A percentile compares a stretch with the other conserved stretches of the same genome.
Evolutionary conservation across 2,329 filamentous ascomycete genomes (phyloP).

Genomic region (Aspergillus udagawae): DNA sequence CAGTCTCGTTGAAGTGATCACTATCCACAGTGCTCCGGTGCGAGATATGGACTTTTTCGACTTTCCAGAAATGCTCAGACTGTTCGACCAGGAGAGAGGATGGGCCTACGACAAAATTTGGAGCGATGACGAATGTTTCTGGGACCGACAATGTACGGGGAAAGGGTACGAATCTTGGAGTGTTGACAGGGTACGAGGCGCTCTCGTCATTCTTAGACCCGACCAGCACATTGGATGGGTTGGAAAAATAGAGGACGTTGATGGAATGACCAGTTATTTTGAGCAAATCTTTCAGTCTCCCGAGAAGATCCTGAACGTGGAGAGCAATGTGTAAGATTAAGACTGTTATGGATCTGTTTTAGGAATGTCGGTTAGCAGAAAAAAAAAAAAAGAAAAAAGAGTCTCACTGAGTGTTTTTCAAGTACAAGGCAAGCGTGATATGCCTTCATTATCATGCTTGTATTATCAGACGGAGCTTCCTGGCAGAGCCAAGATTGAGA

Average conservation of each 20-base stretch:
- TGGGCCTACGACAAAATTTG: constrained; percentile 58
- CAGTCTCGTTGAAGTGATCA: constrained; percentile 56
- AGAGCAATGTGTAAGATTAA: not conserved
- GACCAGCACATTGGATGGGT: constrained; percentile 29
- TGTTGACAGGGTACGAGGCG: constrained; percentile 19
- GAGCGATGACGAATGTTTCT: constrained; percentile 44
- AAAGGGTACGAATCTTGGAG: constrained; percentile 25
- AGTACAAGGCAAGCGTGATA: not conserved
- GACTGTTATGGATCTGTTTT: not conserved
- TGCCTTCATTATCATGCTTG: too few relatives aligned
- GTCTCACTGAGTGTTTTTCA: not conserved
- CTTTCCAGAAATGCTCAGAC: constrained; percentile 47
- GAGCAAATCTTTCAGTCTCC: constrained; percentile 15
- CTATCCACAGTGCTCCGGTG: constrained; percentile 55
- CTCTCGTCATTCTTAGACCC: constrained; percentile 19
- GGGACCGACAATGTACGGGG: constrained; percentile 22
- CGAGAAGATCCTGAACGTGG: not conserved
- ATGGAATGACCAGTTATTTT: constrained; percentile 19
- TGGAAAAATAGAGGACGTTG: constrained; percentile 22
- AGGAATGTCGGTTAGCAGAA: not conserved
- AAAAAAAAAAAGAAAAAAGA: too few relatives aligned
- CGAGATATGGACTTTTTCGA: constrained; percentile 49
- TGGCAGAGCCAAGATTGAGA: too few relatives aligned
- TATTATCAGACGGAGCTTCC: too few relatives aligned
- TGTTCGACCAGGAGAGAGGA: constrained; percentile 45